These are phyloP conservation scores for Mangifera indica DNA, from an alignment of 345 rosid species.

Conservation along the genomic window DNA sequence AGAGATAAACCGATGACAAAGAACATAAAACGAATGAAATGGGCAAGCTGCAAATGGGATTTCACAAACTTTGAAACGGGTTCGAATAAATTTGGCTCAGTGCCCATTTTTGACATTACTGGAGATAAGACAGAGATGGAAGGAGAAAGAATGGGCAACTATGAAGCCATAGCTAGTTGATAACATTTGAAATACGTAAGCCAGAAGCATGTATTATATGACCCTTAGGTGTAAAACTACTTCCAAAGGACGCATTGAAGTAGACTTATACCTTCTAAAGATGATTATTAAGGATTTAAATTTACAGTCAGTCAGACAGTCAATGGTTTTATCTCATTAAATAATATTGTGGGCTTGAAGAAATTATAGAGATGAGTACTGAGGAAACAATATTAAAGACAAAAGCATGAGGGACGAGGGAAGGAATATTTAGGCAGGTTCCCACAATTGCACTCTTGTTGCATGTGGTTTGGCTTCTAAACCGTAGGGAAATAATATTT, in stretches of 20 bases:
- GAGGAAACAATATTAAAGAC: not conserved
- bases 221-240: too few relatives aligned
- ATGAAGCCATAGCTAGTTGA: not conserved
- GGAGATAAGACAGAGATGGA: not conserved
- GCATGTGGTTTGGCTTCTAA: constrained; percentile 3
- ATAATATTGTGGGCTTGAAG: too few relatives aligned
- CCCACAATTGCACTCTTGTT: constrained; percentile 6
- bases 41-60: constrained; percentile 10
- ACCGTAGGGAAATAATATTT: too few relatives aligned
- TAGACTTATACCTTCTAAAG: too few relatives aligned
- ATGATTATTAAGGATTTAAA: too few relatives aligned
- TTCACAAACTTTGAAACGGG: constrained; percentile 21
- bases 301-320: too few relatives aligned
- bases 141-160: not conserved
- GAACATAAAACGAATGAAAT: constrained; percentile 23
- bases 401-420: not conserved
- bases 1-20: constrained; percentile 43
- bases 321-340: too few relatives aligned
- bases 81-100: constrained; percentile 14
- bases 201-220: not conserved
- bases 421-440: constrained; percentile 16
- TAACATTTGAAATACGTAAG: not conserved
- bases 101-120: constrained; percentile 25
- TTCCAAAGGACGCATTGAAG: too few relatives aligned
- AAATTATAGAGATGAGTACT: not conserved